Conservation (phyloP, 2,329 filamentous ascomycete genomes). For the Drechslera avenae region DNA sequence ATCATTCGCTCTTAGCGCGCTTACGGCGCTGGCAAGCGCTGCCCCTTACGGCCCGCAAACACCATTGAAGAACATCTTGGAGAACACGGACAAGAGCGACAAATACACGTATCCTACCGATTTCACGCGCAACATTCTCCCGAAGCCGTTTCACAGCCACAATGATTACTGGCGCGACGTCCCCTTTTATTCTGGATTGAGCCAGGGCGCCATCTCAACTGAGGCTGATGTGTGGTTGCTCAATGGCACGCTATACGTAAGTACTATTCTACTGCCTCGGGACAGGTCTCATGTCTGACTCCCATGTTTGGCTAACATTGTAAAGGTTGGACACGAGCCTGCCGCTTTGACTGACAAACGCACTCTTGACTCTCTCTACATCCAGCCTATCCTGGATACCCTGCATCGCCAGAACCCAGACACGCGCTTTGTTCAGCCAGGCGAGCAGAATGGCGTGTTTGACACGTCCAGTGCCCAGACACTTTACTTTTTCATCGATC, state of each 20-base stretch:
- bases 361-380: constrained; percentile 63
- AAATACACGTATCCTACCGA: constrained; percentile 66
- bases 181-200: constrained; percentile 59
- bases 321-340: constrained; percentile 61
- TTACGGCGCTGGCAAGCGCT: constrained; percentile 24
- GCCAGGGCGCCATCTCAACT: constrained; percentile 61
- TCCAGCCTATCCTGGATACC: constrained; percentile 63
- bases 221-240: constrained; percentile 68
- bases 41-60: constrained; percentile 49
- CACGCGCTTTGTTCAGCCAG: constrained; percentile 52
- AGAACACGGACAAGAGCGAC: constrained; percentile 58
- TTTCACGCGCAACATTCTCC: constrained; percentile 64
- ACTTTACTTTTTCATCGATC: constrained; percentile 67
- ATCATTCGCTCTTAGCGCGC: constrained; percentile 21
- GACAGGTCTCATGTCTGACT: not conserved
- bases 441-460: constrained; percentile 65
- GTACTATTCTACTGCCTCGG: constrained; percentile 18
- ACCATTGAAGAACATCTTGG: constrained; percentile 60
- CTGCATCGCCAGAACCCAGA: constrained; percentile 62
- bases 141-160: constrained; percentile 61
- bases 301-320: not conserved
- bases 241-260: constrained; percentile 60
- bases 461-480: constrained; percentile 64
- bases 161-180: constrained; percentile 64
- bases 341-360: constrained; percentile 58